Evolutionary conservation across 768 basidiomycete species (phyloP).

Genomic region (Agaricus sinodeliciosus): DNA sequence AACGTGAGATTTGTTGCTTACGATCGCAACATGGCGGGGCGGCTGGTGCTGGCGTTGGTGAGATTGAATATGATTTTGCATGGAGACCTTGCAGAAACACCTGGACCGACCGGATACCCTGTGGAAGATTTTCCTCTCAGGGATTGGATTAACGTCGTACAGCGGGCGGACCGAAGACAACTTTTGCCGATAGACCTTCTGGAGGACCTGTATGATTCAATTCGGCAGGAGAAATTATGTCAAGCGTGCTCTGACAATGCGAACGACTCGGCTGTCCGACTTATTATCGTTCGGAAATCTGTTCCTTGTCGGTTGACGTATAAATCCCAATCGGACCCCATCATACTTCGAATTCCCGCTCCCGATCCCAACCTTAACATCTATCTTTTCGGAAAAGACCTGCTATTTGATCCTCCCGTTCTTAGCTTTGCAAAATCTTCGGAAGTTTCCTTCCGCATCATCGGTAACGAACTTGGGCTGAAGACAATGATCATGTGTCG

Average conservation of each 20-base stretch:
- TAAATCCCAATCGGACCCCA: slow-evolving; percentile 81
- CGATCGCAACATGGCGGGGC: slow-evolving; percentile 73
- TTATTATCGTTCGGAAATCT: slow-evolving; percentile 65
- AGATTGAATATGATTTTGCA: slow-evolving; percentile 89
- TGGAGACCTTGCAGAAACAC: slow-evolving; percentile 57
- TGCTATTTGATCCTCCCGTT: slow-evolving; percentile 81
- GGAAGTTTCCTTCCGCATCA: slow-evolving; percentile 87
- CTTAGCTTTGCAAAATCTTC: slow-evolving; percentile 73
- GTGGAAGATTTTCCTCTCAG: slow-evolving; percentile 58
- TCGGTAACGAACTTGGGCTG: slow-evolving; percentile 74
- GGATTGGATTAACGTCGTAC: slow-evolving; percentile 82
- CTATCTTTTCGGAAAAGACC: slow-evolving; percentile 80
- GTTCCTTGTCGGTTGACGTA: slow-evolving; percentile 79
- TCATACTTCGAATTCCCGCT: slow-evolving; percentile 80
- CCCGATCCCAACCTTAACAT: slow-evolving; percentile 80
- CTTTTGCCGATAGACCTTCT: slow-evolving; percentile 72
- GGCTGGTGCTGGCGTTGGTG: slow-evolving; percentile 73
- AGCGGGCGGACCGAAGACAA: slow-evolving; percentile 64
- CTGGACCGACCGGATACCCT: slow-evolving; percentile 47
- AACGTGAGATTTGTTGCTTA: slow-evolving; percentile 75
- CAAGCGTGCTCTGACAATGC: slow-evolving; percentile 54
- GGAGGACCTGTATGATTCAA: slow-evolving; percentile 71
- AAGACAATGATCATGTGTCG: slow-evolving; percentile 82
- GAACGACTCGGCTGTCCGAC: slow-evolving; percentile 38
- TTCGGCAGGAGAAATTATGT: slow-evolving; percentile 63